phyloP scores from a whole-genome alignment of 192 early-diverging fungal genomes.

The Spizellomyces sp. region DNA sequence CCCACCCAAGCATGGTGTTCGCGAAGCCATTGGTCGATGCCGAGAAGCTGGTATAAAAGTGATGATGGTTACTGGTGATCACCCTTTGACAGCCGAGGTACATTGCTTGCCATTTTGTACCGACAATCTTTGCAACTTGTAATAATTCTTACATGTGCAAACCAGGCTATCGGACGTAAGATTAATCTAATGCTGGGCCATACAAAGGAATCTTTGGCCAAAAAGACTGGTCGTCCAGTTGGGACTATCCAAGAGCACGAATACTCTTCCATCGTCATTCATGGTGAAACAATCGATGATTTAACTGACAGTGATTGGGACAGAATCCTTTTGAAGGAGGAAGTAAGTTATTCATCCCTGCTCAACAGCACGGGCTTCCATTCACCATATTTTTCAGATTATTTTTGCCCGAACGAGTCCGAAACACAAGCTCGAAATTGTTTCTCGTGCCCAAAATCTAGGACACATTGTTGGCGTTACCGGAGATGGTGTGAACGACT shows the following conservation, averaged over 20 bases:
- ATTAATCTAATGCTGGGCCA: conserved; percentile 93
- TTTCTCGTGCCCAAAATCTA: conserved; percentile 82
- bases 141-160: no score
- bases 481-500: conserved; percentile 97
- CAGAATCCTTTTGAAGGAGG: conserved; percentile 87
- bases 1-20: conserved; percentile 97
- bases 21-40: conserved; percentile 93
- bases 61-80: conserved; percentile 99
- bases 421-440: conserved; percentile 96
- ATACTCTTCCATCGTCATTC: conserved; percentile 86
- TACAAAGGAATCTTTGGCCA: conserved; percentile 78
- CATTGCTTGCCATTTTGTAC: neutral
- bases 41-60: conserved; percentile 92
- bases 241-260: conserved; percentile 77
- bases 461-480: conserved; percentile 99
- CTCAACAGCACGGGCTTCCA: no score
- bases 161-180: conserved; percentile 81
- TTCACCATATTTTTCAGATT: conserved; percentile 38
- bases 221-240: conserved; percentile 59
- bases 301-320: conserved; percentile 92
- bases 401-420: conserved; percentile 97
- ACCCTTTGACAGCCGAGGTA: conserved; percentile 92
- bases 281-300: conserved; percentile 84
- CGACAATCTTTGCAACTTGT: no score
- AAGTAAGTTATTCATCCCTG: conserved; percentile 51